phyloP scores from a whole-genome alignment of 495 filamentous ascomycete species.

The Cetradonia linearis region DNA sequence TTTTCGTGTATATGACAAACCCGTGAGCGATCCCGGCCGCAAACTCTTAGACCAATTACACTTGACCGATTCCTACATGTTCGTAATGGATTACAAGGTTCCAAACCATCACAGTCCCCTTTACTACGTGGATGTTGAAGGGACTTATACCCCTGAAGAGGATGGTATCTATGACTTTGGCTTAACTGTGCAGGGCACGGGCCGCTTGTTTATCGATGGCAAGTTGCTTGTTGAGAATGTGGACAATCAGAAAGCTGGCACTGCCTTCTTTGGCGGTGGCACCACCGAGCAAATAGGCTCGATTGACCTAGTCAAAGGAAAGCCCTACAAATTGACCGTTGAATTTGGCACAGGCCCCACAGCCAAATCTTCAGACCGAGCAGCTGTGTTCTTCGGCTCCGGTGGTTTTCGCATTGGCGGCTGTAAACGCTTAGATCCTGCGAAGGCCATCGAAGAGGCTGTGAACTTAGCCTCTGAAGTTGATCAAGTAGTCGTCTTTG shows the following conservation, averaged over 20 bases:
- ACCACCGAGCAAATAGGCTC: constrained; percentile 51
- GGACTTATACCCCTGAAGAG: constrained; percentile 46
- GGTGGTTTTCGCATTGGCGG: constrained; percentile 75
- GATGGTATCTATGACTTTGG: constrained; percentile 64
- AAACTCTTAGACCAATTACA: constrained; percentile 44
- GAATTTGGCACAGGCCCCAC: constrained; percentile 57
- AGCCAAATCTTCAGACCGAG: constrained; percentile 45
- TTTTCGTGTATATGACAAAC: constrained; percentile 52
- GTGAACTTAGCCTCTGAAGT: constrained; percentile 49
- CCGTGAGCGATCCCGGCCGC: constrained; percentile 36
- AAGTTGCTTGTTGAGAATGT: constrained; percentile 61
- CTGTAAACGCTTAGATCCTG: constrained; percentile 53
- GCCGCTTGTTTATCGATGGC: constrained; percentile 57
- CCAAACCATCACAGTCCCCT: constrained; percentile 42
- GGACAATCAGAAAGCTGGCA: constrained; percentile 49
- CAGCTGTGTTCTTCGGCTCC: constrained; percentile 45
- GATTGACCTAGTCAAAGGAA: constrained; percentile 46
- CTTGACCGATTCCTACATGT: constrained; percentile 43
- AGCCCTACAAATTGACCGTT: constrained; percentile 50
- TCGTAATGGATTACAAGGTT: constrained; percentile 55
- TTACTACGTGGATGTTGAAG: constrained; percentile 56
- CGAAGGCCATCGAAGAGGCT: constrained; percentile 57
- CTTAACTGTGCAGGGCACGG: constrained; percentile 65
- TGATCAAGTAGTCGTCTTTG: constrained; percentile 69
- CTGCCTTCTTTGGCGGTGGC: constrained; percentile 50